Conservation (phyloP, 164 flowering plant genomes). For the Vitis cinerea region DNA sequence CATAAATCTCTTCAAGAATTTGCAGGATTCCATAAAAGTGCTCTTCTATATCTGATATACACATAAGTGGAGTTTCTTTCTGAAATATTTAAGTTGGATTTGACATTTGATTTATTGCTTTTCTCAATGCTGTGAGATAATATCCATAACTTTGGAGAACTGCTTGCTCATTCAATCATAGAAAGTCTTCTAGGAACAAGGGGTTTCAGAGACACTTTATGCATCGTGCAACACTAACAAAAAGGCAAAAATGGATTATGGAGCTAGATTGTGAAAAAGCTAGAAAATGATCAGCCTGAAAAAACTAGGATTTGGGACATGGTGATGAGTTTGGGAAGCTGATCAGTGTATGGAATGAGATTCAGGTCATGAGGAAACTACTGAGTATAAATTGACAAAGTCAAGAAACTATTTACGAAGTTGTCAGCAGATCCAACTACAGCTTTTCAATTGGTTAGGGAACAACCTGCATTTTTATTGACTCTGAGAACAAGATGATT, state of each 20-base stretch:
- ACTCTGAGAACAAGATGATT: constrained; percentile 92
- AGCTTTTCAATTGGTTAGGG: constrained; percentile 67
- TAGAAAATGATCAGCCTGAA: too few relatives aligned
- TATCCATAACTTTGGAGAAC: constrained; percentile 94
- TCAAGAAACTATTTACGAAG: constrained; percentile 76
- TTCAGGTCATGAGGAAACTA: too few relatives aligned
- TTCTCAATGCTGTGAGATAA: constrained; percentile 90
- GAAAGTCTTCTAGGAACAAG: constrained; percentile 16
- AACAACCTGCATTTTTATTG: constrained; percentile 85
- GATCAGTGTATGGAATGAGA: too few relatives aligned
- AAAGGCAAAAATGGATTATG: too few relatives aligned
- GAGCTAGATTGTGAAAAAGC: too few relatives aligned
- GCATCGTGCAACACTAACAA: too few relatives aligned
- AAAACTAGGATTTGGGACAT: too few relatives aligned
- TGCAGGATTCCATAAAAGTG: constrained; percentile 84
- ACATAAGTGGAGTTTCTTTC: constrained; percentile 92
- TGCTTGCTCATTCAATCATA: constrained; percentile 94
- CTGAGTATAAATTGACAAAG: constrained; percentile 22
- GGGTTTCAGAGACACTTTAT: too few relatives aligned
- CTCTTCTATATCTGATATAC: constrained; percentile 91
- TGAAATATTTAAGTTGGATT: constrained; percentile 90
- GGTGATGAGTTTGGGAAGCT: too few relatives aligned
- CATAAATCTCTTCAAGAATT: constrained; percentile 77
- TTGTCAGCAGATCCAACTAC: constrained; percentile 78
- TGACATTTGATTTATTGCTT: constrained; percentile 96